A percentile compares a stretch with the other conserved stretches of the same genome.
phyloP scores from a whole-genome alignment of 768 basidiomycete genomes.

The Ramaria sp. region DNA sequence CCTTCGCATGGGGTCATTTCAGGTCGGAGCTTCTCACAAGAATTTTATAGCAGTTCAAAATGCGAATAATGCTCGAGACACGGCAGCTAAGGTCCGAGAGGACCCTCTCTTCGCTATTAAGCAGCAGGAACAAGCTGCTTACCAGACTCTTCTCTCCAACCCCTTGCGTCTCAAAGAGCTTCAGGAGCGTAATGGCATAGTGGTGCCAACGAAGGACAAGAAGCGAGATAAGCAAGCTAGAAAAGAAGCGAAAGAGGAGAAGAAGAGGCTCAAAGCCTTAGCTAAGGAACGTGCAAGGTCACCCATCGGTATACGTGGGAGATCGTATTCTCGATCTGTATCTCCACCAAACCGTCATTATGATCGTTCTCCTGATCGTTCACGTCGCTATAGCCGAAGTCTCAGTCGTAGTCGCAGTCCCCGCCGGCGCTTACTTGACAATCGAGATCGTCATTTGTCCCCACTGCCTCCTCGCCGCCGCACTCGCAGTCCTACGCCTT shows the following conservation, averaged over 20 bases:
- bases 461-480: background rate
- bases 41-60: constrained; percentile 93
- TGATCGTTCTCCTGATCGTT: constrained; percentile 29
- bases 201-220: constrained; percentile 61
- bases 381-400: constrained; percentile 13
- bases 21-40: constrained; percentile 83
- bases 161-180: constrained; percentile 75
- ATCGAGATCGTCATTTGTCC: background rate
- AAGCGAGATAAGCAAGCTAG: constrained; percentile 17
- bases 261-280: constrained; percentile 23
- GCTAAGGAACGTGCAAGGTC: constrained; percentile 26
- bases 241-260: constrained; percentile 39
- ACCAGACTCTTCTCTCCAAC: constrained; percentile 77
- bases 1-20: constrained; percentile 5
- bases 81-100: constrained; percentile 89
- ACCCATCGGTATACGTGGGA: constrained; percentile 11
- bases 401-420: constrained; percentile 16
- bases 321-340: constrained; percentile 23
- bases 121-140: constrained; percentile 91
- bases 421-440: background rate
- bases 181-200: constrained; percentile 74
- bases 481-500: background rate
- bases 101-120: constrained; percentile 97
- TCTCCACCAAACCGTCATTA: constrained; percentile 24
- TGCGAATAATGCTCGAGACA: constrained; percentile 81